Evolutionary conservation across 495 filamentous ascomycete genomes (phyloP), one percentile per base, ranked within the genome.

Genomic region (Penicillium macrosclerotiorum): DNA sequence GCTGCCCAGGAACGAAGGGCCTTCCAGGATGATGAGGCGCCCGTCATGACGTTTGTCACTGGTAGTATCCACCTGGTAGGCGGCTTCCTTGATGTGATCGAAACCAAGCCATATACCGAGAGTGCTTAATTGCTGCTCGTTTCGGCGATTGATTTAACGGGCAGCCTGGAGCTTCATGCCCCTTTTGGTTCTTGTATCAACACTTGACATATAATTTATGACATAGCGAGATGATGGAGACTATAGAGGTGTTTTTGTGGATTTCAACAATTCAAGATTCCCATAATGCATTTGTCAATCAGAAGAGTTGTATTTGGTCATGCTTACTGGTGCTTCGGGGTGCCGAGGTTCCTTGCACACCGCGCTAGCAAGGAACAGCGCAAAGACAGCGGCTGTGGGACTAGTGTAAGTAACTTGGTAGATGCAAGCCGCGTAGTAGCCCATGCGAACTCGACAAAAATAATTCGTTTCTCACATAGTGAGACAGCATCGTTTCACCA

Each of bases 1-100:
- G 75, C 73, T 0, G 46, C 45, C 5, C 46, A 66, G 29, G 68
- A 68, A 42, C 60, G 52, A 20, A 58, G 50, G n/a, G 51, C 46
- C 14, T 33, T 62, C 1, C 60, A 47, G 16, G 50, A 63, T 7
- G 62, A 69, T 18, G 71, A 70, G 45, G 54, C 67, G 1, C 64
- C 69, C 13, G 68, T 75, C 8, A 74, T 72, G 73, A 71, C 73
- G 5, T 68, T 79, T 57, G 75, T 89, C 23, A 96, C 92, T 14
- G 92, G 92, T 5, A 95, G 90, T 61, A 74, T 96, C 47, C 89
- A 96, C 71, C 75, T 97, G 7, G 88, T 95, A 1, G 90, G 92
- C 3, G 85, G 86, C 0, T 72, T 90, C 46, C 65, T 96, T 22
- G 85, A 86, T 62, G 81, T 85, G 4, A 69, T 97, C 38, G 88